A percentile compares a stretch with the other conserved stretches of the same genome.
Evolutionary conservation across 2,329 filamentous ascomycete genomes (phyloP).

Genomic region (Gaeumannomyces tritici): DNA sequence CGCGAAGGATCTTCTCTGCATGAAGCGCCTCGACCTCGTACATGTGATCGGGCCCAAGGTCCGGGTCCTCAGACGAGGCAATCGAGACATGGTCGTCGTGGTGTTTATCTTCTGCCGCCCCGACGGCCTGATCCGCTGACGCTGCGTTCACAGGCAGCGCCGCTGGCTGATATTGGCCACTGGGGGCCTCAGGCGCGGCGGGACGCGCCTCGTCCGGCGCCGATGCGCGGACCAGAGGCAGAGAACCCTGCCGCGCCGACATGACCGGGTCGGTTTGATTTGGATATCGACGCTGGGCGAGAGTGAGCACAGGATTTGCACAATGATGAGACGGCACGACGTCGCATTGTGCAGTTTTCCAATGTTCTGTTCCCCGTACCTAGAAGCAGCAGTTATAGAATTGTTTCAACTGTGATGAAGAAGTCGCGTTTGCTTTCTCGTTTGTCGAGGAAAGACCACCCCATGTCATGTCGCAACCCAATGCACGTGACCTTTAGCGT

Average conservation of each 20-base stretch:
- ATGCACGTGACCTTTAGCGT: too few relatives aligned
- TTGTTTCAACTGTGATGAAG: neutral
- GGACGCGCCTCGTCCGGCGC: too few relatives aligned
- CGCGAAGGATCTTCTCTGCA: conserved; percentile 26
- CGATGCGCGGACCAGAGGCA: neutral
- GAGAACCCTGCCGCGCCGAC: too few relatives aligned
- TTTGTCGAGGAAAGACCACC: neutral
- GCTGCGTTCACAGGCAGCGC: neutral
- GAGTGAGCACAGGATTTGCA: neutral
- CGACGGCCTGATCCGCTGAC: neutral
- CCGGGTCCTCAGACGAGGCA: conserved; percentile 29
- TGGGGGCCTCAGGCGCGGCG: too few relatives aligned
- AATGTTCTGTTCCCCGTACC: neutral
- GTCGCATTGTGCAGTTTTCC: neutral
- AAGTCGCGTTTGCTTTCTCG: neutral
- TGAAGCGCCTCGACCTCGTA: conserved; percentile 47
- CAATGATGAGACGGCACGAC: neutral
- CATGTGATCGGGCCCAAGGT: conserved; percentile 24
- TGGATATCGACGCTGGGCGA: neutral
- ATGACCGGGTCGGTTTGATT: neutral
- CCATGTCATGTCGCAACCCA: too few relatives aligned
- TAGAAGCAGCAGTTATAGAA: neutral
- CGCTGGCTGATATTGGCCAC: too few relatives aligned
- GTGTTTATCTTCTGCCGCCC: conserved; percentile 18
- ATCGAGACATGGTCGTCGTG: conserved; percentile 46